phyloP scores from a whole-genome alignment of 495 filamentous ascomycete genomes.

The Hypoxylon intermedium region DNA sequence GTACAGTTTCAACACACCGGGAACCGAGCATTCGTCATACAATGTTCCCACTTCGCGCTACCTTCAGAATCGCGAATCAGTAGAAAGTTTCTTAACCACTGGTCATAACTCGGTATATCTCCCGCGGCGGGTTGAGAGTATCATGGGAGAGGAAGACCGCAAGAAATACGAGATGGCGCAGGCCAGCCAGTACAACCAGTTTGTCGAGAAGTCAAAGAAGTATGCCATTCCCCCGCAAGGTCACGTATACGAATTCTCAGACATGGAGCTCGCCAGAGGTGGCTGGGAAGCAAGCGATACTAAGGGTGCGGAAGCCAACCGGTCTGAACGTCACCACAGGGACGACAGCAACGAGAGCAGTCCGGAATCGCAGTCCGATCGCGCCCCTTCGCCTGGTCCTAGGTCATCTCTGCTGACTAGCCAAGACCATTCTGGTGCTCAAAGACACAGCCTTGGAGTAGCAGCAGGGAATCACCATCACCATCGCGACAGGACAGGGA shows the following conservation, averaged over 20 bases:
- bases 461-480: conserved; percentile 10
- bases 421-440: conserved; percentile 5
- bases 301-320: conserved; percentile 9
- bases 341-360: conserved; percentile 44
- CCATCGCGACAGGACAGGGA: conserved; percentile 24
- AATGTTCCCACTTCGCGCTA: conserved; percentile 47
- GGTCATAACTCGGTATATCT: conserved; percentile 70
- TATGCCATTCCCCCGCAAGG: conserved; percentile 59
- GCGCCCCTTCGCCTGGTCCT: conserved; percentile 33
- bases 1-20: conserved; percentile 53
- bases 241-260: conserved; percentile 61
- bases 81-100: conserved; percentile 74
- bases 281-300: conserved; percentile 50
- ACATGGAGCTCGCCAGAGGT: conserved; percentile 54
- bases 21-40: conserved; percentile 33
- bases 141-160: conserved; percentile 81
- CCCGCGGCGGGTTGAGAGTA: conserved; percentile 79
- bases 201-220: conserved; percentile 57
- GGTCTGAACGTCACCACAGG: conserved; percentile 34
- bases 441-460: conserved; percentile 13
- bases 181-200: conserved; percentile 58
- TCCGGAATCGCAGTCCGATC: conserved; percentile 31
- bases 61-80: conserved; percentile 68
- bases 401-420: conserved; percentile 8
- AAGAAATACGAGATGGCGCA: conserved; percentile 74